These are phyloP conservation scores for Tulasnella sp. DNA, from an alignment of 768 basidiomycete species.

Conservation along the genomic window DNA sequence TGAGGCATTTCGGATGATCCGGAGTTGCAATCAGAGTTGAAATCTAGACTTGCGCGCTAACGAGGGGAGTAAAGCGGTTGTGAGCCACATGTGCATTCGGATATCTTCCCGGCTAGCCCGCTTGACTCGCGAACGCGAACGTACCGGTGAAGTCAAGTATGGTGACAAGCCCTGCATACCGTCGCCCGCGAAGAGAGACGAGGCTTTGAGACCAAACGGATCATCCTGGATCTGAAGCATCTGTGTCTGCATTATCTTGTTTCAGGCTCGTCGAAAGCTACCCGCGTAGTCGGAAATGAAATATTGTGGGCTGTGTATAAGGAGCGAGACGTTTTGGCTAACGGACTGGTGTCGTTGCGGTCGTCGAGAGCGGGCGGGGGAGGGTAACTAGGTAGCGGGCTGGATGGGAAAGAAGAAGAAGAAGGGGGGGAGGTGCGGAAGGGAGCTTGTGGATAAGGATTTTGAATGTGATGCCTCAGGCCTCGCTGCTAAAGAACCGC, in stretches of 20 bases:
- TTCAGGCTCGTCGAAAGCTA: too few species aligned
- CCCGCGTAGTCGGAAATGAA: too few species aligned
- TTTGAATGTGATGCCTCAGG: too few species aligned
- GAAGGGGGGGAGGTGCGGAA: too few species aligned
- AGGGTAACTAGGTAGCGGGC: not conserved
- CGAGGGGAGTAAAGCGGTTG: not conserved
- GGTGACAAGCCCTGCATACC: not conserved
- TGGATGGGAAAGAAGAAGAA: not conserved
- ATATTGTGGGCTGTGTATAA: not conserved
- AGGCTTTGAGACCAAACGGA: not conserved
- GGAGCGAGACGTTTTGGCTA: not conserved
- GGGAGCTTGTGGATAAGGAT: too few species aligned
- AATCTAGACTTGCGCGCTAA: not conserved
- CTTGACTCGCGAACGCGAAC: not conserved
- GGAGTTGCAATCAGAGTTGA: not conserved
- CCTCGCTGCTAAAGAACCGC: too few species aligned
- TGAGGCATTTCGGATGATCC: constrained; percentile 16
- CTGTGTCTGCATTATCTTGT: not conserved
- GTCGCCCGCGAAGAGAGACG: not conserved
- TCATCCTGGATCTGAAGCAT: not conserved
- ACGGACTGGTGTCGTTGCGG: not conserved
- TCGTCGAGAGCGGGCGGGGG: not conserved
- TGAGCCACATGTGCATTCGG: not conserved
- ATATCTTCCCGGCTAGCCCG: not conserved
- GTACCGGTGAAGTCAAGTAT: constrained; percentile 9